A percentile compares a stretch with the other conserved stretches of the same genome.
phyloP scores from a whole-genome alignment of 2,329 filamentous ascomycete species.

The Chaetomiaceae sp. region DNA sequence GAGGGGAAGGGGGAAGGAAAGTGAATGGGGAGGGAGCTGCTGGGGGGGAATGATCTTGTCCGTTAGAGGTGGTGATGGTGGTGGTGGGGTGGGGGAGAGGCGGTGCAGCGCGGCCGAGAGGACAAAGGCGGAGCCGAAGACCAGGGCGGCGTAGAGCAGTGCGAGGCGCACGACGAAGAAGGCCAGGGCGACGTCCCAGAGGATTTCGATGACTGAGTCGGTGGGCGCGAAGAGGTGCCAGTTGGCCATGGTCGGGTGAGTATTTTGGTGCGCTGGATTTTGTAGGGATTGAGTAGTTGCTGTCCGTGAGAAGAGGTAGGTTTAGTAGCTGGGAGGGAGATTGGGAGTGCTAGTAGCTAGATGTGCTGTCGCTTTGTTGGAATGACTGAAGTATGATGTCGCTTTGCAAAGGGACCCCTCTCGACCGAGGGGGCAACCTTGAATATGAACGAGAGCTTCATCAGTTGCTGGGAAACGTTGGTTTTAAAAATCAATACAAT shows the following conservation, averaged over 20 bases:
- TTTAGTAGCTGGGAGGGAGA: too few species aligned
- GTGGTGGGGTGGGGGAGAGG: slow-evolving; percentile 12
- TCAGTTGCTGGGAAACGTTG: too few species aligned
- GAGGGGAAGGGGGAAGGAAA: slow-evolving; percentile 11
- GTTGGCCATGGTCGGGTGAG: not conserved
- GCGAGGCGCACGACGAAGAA: slow-evolving; percentile 31
- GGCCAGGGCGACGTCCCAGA: slow-evolving; percentile 34
- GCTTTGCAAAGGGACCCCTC: not conserved
- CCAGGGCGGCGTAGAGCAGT: slow-evolving; percentile 28
- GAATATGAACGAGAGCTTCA: too few species aligned
- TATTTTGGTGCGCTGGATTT: too few species aligned
- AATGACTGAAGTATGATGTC: slow-evolving; percentile 3
- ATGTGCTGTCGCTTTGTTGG: too few species aligned
- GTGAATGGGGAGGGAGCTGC: not conserved
- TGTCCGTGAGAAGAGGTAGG: not conserved
- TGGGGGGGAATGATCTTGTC: too few species aligned
- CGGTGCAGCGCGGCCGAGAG: slow-evolving; percentile 10
- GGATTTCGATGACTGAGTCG: slow-evolving; percentile 31
- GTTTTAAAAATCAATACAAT: too few species aligned
- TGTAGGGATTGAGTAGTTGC: too few species aligned
- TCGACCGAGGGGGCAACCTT: too few species aligned
- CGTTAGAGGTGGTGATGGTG: not conserved
- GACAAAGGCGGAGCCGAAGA: slow-evolving; percentile 22
- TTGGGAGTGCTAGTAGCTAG: too few species aligned
- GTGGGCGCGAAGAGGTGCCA: slow-evolving; percentile 28